Percentiles rank a stretch among this genome's conserved stretches.
phyloP scores from a whole-genome alignment of 345 rosid genomes.

The Toxicodendron radicans region DNA sequence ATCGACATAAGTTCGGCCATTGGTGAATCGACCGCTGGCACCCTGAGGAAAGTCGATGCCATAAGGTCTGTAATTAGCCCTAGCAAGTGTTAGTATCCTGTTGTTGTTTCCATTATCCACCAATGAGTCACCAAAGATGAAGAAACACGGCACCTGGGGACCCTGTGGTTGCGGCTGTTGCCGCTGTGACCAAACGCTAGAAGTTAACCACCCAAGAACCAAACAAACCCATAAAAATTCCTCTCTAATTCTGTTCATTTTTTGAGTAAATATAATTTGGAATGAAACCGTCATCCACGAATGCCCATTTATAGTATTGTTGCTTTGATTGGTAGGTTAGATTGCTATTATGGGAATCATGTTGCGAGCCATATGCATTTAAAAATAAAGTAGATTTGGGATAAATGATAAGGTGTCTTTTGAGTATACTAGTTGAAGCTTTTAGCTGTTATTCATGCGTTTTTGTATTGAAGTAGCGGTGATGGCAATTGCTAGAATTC shows the following conservation, averaged over 20 bases:
- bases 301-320: conserved; percentile 15
- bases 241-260: conserved; percentile 8
- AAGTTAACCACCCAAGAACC: conserved; percentile 23
- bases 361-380: background rate
- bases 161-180: conserved; percentile 33
- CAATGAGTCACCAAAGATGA: conserved; percentile 85
- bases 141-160: conserved; percentile 75
- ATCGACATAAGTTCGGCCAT: conserved; percentile 83
- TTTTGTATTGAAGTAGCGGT: background rate
- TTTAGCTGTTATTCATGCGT: conserved; percentile 9
- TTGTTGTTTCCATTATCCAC: conserved; percentile 95
- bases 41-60: conserved; percentile 87
- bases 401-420: background rate
- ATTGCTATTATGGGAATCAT: conserved; percentile 28
- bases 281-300: background rate
- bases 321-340: conserved; percentile 1
- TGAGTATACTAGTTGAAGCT: background rate
- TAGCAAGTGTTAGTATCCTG: conserved; percentile 60
- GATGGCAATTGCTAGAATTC: background rate
- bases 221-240: conserved; percentile 22
- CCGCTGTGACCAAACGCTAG: conserved; percentile 29
- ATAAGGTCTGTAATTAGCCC: conserved; percentile 86
- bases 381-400: background rate
- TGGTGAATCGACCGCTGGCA: conserved; percentile 77
- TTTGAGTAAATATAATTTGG: background rate